Evolutionary conservation across 2,329 filamentous ascomycete genomes (phyloP), one percentile per base, ranked within the genome.

Genomic region (Penicillium sp.): DNA sequence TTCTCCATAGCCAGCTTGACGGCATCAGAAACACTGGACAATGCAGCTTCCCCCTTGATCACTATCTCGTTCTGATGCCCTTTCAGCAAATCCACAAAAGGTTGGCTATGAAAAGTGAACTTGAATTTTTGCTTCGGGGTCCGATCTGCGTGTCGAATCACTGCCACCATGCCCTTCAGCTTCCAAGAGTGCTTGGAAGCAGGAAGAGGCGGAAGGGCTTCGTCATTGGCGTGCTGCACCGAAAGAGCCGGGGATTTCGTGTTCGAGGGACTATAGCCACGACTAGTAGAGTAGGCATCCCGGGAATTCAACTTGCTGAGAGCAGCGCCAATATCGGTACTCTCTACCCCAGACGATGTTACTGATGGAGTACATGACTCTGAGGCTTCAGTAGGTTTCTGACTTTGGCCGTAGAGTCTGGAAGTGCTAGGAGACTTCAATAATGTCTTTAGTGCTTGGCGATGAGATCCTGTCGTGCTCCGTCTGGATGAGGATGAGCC

Each of bases 121-220:
- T 99, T 99, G 82, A 97, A 97, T 73, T 99, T 99, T 70, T 99
- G 94, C 77, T 99, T 99, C 2, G 94, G 94, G 1, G 94, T 99
- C 56, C 94, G 89, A 77, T 99, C 94, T 3, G 96, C 96, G 75
- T 99, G 94, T 29, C 94, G 87, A 64, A 99, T 92, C 17, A 99
- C 94, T 2, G 93, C 93, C 0, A 99, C 93, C 77, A 99, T 93
- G 13, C 94, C 94, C 77, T 99, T 99, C 52, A 99, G 81, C 74
- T 96, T 97, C 94, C 94, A 99, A 12, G 94, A 91, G 70, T 96
- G 92, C 68, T 97, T 97, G 0, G 86, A 86, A 2, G 89, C 88
- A 44, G 87, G 86, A 10, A 85, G 82, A 2, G 85, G 80, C 23
- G 79, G 77, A 25, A 78, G 74, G 8, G 62, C 65, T 52, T 61